Conservation (phyloP, 1,284 basidiomycete genomes). For the Sanghuangporus sanghuang region DNA sequence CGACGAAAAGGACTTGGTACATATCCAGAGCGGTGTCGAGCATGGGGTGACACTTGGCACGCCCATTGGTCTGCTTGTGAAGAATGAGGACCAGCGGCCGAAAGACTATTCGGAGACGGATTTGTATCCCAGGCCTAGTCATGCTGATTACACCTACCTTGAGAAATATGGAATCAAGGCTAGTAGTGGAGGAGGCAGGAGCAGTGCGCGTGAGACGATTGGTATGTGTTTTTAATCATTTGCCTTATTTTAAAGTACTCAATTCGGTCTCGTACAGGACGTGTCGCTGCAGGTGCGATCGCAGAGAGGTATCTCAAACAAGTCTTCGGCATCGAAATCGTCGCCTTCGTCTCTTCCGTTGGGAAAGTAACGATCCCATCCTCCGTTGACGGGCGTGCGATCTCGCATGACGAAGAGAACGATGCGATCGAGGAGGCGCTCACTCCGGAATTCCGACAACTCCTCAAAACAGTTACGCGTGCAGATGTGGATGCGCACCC, state of each 20-base stretch:
- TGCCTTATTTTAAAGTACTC: neutral
- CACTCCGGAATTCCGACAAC: slow-evolving; percentile 76
- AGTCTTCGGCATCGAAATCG: slow-evolving; percentile 90
- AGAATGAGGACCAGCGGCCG: slow-evolving; percentile 97
- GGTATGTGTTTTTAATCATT: slow-evolving; percentile 41
- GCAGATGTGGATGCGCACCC: slow-evolving; percentile 84
- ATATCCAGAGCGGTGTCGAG: slow-evolving; percentile 93
- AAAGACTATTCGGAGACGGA: slow-evolving; percentile 99
- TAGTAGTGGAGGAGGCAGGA: slow-evolving; percentile 92
- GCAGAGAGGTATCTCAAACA: slow-evolving; percentile 93
- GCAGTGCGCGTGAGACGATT: slow-evolving; percentile 95
- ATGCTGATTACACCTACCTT: slow-evolving; percentile 98
- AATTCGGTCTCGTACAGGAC: slow-evolving; percentile 42
- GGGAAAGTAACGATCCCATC: slow-evolving; percentile 85
- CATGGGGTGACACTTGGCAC: slow-evolving; percentile 95
- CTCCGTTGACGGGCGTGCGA: slow-evolving; percentile 35
- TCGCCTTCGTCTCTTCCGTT: slow-evolving; percentile 95
- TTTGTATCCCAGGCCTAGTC: slow-evolving; percentile 93
- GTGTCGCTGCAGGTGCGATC: slow-evolving; percentile 97
- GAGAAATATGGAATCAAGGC: slow-evolving; percentile 98
- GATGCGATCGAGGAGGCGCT: slow-evolving; percentile 78
- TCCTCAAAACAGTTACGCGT: slow-evolving; percentile 80
- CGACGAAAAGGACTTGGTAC: slow-evolving; percentile 94
- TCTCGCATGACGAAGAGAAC: slow-evolving; percentile 46
- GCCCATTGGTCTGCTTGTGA: slow-evolving; percentile 92